These are phyloP conservation scores for Kwoniella newhampshirensis DNA, from an alignment of 768 basidiomycete species.

Conservation along the genomic window DNA sequence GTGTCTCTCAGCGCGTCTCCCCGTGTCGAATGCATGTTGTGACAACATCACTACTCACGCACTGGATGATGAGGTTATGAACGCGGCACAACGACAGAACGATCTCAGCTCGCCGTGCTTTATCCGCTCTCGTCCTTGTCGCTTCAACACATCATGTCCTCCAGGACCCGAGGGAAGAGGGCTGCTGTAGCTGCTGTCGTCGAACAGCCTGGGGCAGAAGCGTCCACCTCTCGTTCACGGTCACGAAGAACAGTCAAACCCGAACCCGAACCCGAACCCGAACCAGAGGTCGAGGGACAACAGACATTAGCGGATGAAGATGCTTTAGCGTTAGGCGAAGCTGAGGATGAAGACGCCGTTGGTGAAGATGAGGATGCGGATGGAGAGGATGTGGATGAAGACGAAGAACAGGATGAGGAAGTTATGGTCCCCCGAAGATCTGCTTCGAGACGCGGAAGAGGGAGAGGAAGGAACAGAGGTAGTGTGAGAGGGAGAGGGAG, in stretches of 20 bases:
- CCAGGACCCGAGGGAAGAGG: slow-evolving; percentile 11
- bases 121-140: not conserved
- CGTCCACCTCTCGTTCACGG: slow-evolving; percentile 9
- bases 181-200: slow-evolving; percentile 3
- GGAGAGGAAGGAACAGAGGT: slow-evolving; percentile 6
- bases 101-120: no score
- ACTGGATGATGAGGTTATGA: no score
- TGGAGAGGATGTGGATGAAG: slow-evolving; percentile 17
- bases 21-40: not conserved
- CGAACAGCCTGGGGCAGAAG: not conserved
- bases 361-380: slow-evolving; percentile 21
- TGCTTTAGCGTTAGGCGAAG: slow-evolving; percentile 23
- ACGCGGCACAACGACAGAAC: no score
- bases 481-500: slow-evolving; percentile 13
- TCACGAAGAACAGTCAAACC: not conserved
- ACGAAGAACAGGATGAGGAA: slow-evolving; percentile 15
- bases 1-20: no score
- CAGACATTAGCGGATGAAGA: slow-evolving; percentile 5
- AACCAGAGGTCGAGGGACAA: slow-evolving; percentile 14
- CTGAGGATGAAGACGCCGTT: slow-evolving; percentile 13
- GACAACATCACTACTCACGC: slow-evolving; percentile 1
- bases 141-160: slow-evolving; percentile 9
- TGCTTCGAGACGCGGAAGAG: slow-evolving; percentile 5
- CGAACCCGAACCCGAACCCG: slow-evolving; percentile 15
- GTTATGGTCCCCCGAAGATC: not conserved